Evolutionary conservation across 106 monocot species (phyloP), one percentile per base, ranked within the genome.

Genomic region (Dactylorhiza incarnata): DNA sequence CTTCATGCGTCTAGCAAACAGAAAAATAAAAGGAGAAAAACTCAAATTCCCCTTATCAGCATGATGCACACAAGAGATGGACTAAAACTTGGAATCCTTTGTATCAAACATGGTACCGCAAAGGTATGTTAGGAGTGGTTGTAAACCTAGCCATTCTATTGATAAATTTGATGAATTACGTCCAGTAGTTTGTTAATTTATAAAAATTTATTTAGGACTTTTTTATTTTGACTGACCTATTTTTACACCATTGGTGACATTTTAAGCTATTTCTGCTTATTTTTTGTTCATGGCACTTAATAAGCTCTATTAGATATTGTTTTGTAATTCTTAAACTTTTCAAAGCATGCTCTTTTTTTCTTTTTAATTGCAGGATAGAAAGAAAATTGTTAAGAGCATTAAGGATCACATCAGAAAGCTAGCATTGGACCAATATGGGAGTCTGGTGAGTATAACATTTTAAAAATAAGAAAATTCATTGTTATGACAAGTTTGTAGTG

Each of bases 321-420:
- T 11, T 68, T 68, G 67, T 68, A 44, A 5, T 3, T 12, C 16
- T 9, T 22, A 68, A 68, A 68, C 17, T 46, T 69, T 9, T 69
- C 6, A 17, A 16, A 46, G 15, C 69, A 16, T 69, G 69, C n/a
- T 16, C 17, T 45, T 69, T 52, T 47, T 1, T 72, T 78, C 22
- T 7, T 76, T 73, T 45, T 37, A 20, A 69, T 76, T 83, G 67
- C 81, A 96, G 97, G 97, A 94, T 74, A 86, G 97, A 72, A 99
- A 99, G 84, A 99, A 91, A 80, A 91, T 99, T 37, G 73, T 99
- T 66, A 94, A 99, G 86, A 84, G 89, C 61, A 83, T 99, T 62
- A 99, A 99, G 78, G 97, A 82, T 17, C 79, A 85, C 70, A 62
- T 91, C 76, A 83, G 66, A 82, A 89, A 86, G 79, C 84, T 94